Conservation (phyloP, 2,329 filamentous ascomycete genomes). For the Claviceps arundinis region DNA sequence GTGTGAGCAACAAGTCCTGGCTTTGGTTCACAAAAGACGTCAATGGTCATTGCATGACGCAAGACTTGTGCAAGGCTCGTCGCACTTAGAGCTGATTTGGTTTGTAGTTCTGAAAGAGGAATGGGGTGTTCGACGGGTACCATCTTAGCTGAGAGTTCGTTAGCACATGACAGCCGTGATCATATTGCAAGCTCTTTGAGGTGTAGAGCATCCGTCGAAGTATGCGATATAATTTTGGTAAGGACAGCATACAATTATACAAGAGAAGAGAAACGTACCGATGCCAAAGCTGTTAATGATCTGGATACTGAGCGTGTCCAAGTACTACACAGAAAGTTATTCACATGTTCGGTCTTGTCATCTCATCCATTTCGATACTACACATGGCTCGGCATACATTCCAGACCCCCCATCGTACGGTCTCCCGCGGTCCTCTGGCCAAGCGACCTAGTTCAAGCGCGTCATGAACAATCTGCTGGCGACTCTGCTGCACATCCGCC, state of each 20-base stretch:
- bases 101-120: constrained; percentile 30
- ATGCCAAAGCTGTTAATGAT: constrained; percentile 37
- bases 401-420: constrained; percentile 39
- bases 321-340: constrained; percentile 22
- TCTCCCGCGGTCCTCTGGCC: constrained; percentile 36
- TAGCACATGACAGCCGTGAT: too few relatives aligned
- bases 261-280: constrained; percentile 17
- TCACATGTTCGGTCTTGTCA: background rate
- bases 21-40: constrained; percentile 38
- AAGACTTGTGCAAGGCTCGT: constrained; percentile 37
- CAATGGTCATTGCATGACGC: constrained; percentile 44
- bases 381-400: constrained; percentile 24
- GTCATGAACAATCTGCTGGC: constrained; percentile 34
- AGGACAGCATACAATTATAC: too few relatives aligned
- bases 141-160: constrained; percentile 26
- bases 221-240: too few relatives aligned
- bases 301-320: constrained; percentile 36
- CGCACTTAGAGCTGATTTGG: constrained; percentile 31
- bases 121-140: constrained; percentile 34
- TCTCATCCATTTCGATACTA: too few relatives aligned
- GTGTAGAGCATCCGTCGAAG: too few relatives aligned
- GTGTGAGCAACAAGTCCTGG: constrained; percentile 41
- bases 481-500: constrained; percentile 29
- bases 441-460: constrained; percentile 34
- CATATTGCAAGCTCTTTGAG: too few relatives aligned